Conservation (phyloP, 768 basidiomycete genomes). For the Leucocoprinus leucothites region DNA sequence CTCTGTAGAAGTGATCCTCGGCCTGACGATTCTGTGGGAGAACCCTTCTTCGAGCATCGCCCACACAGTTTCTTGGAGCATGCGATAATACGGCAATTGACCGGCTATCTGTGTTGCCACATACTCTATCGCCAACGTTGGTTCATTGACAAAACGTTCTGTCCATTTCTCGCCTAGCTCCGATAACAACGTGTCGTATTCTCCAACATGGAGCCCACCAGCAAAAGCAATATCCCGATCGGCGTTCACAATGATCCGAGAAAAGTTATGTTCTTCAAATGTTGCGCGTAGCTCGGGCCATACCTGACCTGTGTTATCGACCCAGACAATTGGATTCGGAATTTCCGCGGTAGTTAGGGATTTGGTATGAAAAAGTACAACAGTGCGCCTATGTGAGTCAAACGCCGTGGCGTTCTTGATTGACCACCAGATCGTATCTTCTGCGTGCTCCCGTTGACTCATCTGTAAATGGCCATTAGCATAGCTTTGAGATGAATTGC, state of each 20-base stretch:
- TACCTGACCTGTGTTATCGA: constrained; percentile 47
- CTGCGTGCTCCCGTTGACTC: constrained; percentile 48
- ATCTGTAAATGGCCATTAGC: constrained; percentile 25
- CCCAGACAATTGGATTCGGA: constrained; percentile 42
- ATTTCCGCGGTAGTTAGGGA: constrained; percentile 29
- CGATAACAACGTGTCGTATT: constrained; percentile 32
- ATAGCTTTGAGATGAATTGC: neutral
- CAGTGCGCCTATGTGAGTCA: constrained; percentile 44
- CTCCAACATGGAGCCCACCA: constrained; percentile 49
- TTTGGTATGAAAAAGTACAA: constrained; percentile 48
- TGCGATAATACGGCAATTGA: constrained; percentile 42
- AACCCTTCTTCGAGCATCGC: constrained; percentile 53
- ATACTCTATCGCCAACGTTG: constrained; percentile 47
- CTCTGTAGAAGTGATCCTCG: constrained; percentile 43
- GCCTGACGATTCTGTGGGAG: constrained; percentile 36
- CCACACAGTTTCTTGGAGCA: constrained; percentile 50
- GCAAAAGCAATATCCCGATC: constrained; percentile 45
- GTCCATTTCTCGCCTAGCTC: constrained; percentile 42
- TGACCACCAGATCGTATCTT: constrained; percentile 52
- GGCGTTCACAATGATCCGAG: constrained; percentile 43
- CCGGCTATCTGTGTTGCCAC: constrained; percentile 38
- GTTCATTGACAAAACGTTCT: constrained; percentile 33
- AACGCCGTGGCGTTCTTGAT: constrained; percentile 47
- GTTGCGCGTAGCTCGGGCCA: constrained; percentile 42
- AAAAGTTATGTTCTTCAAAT: constrained; percentile 33